Base-by-base conservation (phyloP, 2,329 filamentous ascomycete genomes). In the Fusarium clavum region DNA sequence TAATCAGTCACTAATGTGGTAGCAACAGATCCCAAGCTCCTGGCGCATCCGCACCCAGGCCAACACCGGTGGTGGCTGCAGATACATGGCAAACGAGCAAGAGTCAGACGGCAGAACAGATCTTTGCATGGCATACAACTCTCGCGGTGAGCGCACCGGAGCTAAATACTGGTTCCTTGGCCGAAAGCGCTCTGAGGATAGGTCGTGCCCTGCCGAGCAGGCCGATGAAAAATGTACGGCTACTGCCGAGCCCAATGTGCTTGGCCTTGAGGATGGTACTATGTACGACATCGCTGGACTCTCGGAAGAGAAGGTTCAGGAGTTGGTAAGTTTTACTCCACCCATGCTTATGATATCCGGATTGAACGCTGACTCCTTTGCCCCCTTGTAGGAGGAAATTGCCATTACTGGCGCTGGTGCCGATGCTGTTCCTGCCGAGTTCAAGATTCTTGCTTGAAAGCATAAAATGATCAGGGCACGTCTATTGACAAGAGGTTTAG, bases 1-100 rank as follows among this genome's bases (percentile, higher is more conserved):
- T 7, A 6, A 11, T 11, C 34, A 11, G 34, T 2, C 0, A n/a
- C 18, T 38, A 11, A 38, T 11, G 0, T 38, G 18, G 0, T 2
- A 2, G 11, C 10, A 1, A n/a, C 10, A 38, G 34, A 38, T 38
- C 34, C 34, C 34, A 38, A 38, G 34, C 34, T n/a, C 18, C 18
- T 38, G 34, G 34, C 6, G 6, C 34, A 38, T 38, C 6, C 34
- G 6, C 6, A 7, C 34, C 34, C 34, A 38, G 34, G 34, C 34
- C 34, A n/a, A 38, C 1, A 38, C 34, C 34, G 34, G 34, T 12
- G 34, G 34, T 38, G 18, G 34, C 10, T 38, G 34, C 34, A n/a
- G 18, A 7, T n/a, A 38, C 18, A 4, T 7, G 34, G 34, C 34
- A n/a, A 38, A n/a, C 34, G 5, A 38, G 18, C 18, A 38, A 38